A percentile compares a stretch with the other conserved stretches of the same genome.
Conservation (phyloP, 257 asterid species). For the Rhazya stricta region DNA sequence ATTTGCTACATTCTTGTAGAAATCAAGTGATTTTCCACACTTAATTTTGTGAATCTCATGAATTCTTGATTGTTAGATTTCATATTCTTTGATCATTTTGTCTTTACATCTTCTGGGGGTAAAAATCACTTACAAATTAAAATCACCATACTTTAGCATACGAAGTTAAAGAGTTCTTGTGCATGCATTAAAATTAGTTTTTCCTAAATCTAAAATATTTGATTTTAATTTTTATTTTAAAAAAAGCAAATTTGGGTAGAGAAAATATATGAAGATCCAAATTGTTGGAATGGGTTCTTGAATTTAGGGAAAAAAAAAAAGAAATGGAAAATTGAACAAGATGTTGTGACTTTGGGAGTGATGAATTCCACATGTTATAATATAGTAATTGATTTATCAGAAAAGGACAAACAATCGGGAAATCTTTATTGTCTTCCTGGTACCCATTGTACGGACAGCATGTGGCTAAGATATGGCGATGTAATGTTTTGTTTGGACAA, state of each 20-base stretch:
- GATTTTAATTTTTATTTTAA: no score
- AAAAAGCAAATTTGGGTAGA: no score
- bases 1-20: constrained; percentile 2
- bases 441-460: constrained; percentile 17
- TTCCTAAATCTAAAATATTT: no score
- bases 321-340: no score
- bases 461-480: constrained; percentile 9
- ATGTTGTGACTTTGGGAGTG: not conserved
- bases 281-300: not conserved
- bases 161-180: no score
- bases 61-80: not conserved
- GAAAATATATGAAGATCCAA: not conserved
- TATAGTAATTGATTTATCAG: constrained; percentile 5
- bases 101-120: no score
- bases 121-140: no score
- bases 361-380: constrained; percentile 5
- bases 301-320: not conserved
- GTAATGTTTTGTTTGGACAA: not conserved
- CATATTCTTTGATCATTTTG: not conserved
- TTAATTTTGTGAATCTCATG: not conserved
- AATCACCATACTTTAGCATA: no score
- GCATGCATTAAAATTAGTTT: no score
- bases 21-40: not conserved
- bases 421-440: constrained; percentile 16
- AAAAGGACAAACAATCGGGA: constrained; percentile 8